phyloP scores from a whole-genome alignment of 176 grass and related monocot genomes.

The Guadua angustifolia region DNA sequence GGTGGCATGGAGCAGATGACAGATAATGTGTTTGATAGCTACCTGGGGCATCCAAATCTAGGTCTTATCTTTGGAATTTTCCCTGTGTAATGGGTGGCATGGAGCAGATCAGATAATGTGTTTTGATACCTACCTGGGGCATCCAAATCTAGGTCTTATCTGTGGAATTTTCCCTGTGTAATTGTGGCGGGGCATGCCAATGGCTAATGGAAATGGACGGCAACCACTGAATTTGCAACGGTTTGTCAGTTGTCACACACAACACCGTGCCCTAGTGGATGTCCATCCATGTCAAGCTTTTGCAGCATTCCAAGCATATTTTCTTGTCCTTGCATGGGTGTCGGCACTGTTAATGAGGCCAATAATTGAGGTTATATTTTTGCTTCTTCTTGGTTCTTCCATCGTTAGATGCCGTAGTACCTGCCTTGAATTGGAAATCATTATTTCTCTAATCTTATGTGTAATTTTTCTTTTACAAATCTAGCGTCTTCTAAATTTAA shows the following conservation, averaged over 20 bases:
- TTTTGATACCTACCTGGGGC: background rate
- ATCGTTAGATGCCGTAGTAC: slow-evolving; percentile 30
- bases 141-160: background rate
- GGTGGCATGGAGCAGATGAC: no score
- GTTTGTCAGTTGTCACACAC: background rate
- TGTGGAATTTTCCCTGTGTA: background rate
- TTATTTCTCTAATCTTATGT: no score
- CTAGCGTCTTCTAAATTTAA: no score
- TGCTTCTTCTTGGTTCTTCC: background rate
- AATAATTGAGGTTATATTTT: slow-evolving; percentile 34
- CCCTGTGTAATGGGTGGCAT: background rate
- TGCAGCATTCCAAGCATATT: slow-evolving; percentile 12
- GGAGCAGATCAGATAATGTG: no score
- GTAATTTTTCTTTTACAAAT: no score
- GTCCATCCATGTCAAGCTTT: slow-evolving; percentile 32
- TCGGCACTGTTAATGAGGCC: slow-evolving; percentile 14
- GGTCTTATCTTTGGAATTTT: background rate
- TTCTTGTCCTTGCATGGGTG: slow-evolving; percentile 19
- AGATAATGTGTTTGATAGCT: background rate
- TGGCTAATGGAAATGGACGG: background rate
- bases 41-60: background rate
- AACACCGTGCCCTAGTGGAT: background rate
- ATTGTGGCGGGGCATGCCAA: background rate
- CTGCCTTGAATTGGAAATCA: background rate
- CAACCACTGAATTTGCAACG: background rate